Percentiles rank a stretch among this genome's conserved stretches.
phyloP scores from a whole-genome alignment of 805 yeast genomes.

The Starmerella apicola region DNA sequence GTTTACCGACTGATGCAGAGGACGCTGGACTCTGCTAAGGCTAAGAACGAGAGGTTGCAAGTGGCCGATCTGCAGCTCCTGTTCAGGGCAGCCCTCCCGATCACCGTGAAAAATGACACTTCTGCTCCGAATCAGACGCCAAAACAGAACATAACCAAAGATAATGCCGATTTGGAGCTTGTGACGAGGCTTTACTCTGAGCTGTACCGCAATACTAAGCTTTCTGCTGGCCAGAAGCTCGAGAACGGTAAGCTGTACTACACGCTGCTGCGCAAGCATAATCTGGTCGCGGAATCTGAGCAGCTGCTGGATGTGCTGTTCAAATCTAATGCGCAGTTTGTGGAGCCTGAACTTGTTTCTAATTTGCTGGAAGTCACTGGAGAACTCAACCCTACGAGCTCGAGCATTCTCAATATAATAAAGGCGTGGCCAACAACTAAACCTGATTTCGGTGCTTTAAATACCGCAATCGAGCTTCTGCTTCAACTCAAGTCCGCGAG shows the following conservation, averaged over 20 bases:
- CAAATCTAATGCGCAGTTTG: slow-evolving; percentile 7
- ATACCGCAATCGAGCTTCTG: slow-evolving; percentile 3
- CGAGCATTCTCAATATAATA: slow-evolving; percentile 3
- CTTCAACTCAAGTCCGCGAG: not conserved
- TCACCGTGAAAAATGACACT: slow-evolving; percentile 4
- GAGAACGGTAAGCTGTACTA: slow-evolving; percentile 21
- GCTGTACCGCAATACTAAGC: slow-evolving; percentile 15
- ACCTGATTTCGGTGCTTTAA: not conserved
- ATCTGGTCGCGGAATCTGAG: slow-evolving; percentile 16
- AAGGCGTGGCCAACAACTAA: not conserved
- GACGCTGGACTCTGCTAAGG: slow-evolving; percentile 7
- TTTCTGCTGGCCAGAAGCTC: slow-evolving; percentile 7
- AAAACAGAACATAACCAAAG: not conserved
- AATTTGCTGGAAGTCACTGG: slow-evolving; percentile 9
- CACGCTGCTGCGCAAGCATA: slow-evolving; percentile 15
- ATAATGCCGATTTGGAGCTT: slow-evolving; percentile 6
- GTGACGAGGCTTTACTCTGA: slow-evolving; percentile 20
- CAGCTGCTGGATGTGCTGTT: slow-evolving; percentile 17
- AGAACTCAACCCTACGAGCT: not conserved
- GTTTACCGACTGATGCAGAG: slow-evolving; percentile 15
- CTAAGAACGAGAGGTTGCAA: slow-evolving; percentile 6
- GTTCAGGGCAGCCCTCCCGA: slow-evolving; percentile 17
- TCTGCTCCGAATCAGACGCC: not conserved
- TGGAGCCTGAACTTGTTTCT: slow-evolving; percentile 4
- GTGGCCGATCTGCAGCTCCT: slow-evolving; percentile 11